These are phyloP conservation scores for Solanum lignicaule DNA, from an alignment of 257 asterid species.

Conservation along the genomic window DNA sequence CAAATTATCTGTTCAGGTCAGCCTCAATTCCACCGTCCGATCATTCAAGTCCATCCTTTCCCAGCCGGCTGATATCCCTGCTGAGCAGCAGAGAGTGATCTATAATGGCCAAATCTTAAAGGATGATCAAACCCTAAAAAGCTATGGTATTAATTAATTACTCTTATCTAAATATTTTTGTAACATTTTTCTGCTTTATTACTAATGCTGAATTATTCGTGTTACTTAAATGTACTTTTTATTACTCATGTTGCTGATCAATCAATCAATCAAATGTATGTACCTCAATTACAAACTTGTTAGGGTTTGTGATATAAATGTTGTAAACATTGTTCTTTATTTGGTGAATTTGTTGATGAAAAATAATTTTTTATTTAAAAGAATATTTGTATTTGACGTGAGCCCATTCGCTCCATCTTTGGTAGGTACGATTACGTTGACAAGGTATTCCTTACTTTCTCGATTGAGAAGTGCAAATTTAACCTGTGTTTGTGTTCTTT, in stretches of 20 bases:
- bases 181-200: not conserved
- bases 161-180: not conserved
- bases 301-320: not conserved
- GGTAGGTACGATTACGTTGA: not conserved
- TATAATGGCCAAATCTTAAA: slow-evolving; percentile 57
- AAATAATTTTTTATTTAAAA: not conserved
- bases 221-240: not conserved
- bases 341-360: not conserved
- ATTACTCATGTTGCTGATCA: not conserved
- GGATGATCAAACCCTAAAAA: slow-evolving; percentile 47
- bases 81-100: slow-evolving; percentile 42
- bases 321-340: not conserved
- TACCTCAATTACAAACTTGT: not conserved
- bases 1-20: slow-evolving; percentile 27
- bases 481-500: not conserved
- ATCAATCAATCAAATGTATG: not conserved
- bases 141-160: slow-evolving; percentile 28
- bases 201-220: not conserved
- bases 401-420: not conserved
- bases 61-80: slow-evolving; percentile 30
- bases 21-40: slow-evolving; percentile 30
- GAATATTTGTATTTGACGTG: not conserved
- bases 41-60: slow-evolving; percentile 35
- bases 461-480: not conserved
- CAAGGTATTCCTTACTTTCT: not conserved